Base-by-base conservation (phyloP, 2,329 filamentous ascomycete genomes). In the Fusarium newnesense region DNA sequence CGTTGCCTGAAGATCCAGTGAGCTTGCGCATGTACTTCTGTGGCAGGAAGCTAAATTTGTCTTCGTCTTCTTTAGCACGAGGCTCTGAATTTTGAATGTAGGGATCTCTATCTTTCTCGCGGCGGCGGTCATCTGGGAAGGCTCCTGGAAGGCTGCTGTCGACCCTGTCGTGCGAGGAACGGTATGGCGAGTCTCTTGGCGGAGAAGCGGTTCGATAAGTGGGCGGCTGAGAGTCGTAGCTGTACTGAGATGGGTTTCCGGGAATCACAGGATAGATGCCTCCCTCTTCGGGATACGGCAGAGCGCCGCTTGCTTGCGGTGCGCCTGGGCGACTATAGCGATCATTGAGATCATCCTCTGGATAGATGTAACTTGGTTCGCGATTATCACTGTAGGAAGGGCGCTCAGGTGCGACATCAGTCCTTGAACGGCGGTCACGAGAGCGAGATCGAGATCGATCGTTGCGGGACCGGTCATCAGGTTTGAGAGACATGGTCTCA, bases 401-500 rank as follows among this genome's bases (percentile, higher is more conserved):
- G 24, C 77, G 75, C 30, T 80, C 79, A 58, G 78, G 78, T 62
- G 79, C 78, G 11, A 74, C 66, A 18, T 81, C 78, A 40, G 80
- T 79, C 53, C 70, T 78, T n/a, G 78, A 70, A 50, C 81, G 81
- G 36, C 78, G 77, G 64, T 81, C 80, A 68, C 81, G 79, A 81
- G 85, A 77, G 79, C 82, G 52, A 81, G 87, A 89, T 59, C 84
- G 83, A 58, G 87, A 86, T 60, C 86, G 86, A 54, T 81, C 84
- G 60, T 85, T 84, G 50, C 83, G 83, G 54, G 81, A 79, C 65
- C 79, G 78, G 63, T 85, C 84, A 66, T 86, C 85, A 60, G 87
- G 84, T 62, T 83, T 82, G 49, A 89, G 82, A 74, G 88, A 89
- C 87, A 89, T 90, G 76, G 66, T 75, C 59, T 61, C 49, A 28